phyloP scores from a whole-genome alignment of 768 basidiomycete genomes.

The Crassisporium funariophilum region DNA sequence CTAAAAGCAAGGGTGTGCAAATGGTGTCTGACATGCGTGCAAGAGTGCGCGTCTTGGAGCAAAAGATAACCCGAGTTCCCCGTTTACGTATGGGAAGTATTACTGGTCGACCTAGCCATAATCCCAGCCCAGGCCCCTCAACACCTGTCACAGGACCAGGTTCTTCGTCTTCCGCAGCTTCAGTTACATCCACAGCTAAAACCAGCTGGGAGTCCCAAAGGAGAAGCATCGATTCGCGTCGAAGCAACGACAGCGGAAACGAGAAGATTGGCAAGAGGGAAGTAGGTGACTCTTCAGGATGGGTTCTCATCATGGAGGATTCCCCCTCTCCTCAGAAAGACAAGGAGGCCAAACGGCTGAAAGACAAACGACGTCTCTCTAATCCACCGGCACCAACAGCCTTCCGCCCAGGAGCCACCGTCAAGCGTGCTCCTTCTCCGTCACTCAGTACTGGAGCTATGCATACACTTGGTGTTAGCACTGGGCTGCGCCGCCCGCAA shows the following conservation, averaged over 20 bases:
- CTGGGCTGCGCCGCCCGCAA: slow-evolving; percentile 62
- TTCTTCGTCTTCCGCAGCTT: slow-evolving; percentile 39
- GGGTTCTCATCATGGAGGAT: slow-evolving; percentile 91
- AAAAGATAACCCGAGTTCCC: slow-evolving; percentile 86
- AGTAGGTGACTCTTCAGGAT: slow-evolving; percentile 69
- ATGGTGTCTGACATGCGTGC: slow-evolving; percentile 94
- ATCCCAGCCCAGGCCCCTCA: slow-evolving; percentile 25
- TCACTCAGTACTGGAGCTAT: slow-evolving; percentile 26
- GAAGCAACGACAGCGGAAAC: slow-evolving; percentile 45
- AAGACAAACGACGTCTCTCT: slow-evolving; percentile 54
- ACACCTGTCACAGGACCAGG: slow-evolving; percentile 29
- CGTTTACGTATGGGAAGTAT: slow-evolving; percentile 81
- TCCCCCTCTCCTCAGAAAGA: slow-evolving; percentile 70
- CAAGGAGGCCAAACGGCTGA: slow-evolving; percentile 46
- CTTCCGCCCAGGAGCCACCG: slow-evolving; percentile 41
- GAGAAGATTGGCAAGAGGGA: slow-evolving; percentile 50
- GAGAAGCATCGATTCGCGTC: slow-evolving; percentile 46
- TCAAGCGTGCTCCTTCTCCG: slow-evolving; percentile 33
- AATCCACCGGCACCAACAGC: slow-evolving; percentile 61
- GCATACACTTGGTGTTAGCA: slow-evolving; percentile 34
- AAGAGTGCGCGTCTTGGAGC: slow-evolving; percentile 77
- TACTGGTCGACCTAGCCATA: slow-evolving; percentile 52
- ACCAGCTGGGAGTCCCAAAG: slow-evolving; percentile 47
- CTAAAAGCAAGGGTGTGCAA: slow-evolving; percentile 82
- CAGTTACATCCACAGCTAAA: slow-evolving; percentile 43